Evolutionary conservation across 108 stramenopile genomes (phyloP).

Genomic region (Fragilaria crotonensis): DNA sequence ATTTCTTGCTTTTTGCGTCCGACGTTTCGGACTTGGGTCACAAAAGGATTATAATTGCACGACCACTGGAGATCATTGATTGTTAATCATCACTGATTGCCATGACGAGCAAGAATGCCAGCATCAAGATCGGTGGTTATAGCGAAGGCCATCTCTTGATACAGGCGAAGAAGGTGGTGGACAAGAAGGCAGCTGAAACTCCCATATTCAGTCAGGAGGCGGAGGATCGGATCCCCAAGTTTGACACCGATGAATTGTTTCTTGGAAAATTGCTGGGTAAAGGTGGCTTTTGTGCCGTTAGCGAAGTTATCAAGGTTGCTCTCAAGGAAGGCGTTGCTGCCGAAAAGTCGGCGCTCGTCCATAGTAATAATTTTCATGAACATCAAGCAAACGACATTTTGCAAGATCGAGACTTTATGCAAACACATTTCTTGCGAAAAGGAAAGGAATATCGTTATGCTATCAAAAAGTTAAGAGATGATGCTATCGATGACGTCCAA

Average conservation of each 20-base stretch:
- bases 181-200: slow-evolving; percentile 44
- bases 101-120: too few relatives aligned
- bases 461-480: slow-evolving; percentile 65
- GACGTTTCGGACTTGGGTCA: too few relatives aligned
- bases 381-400: slow-evolving; percentile 52
- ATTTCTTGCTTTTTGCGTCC: too few relatives aligned
- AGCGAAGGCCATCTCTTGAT: slow-evolving; percentile 50
- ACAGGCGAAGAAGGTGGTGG: slow-evolving; percentile 48
- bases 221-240: slow-evolving; percentile 57
- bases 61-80: too few relatives aligned
- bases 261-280: slow-evolving; percentile 69
- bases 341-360: slow-evolving; percentile 2
- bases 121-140: slow-evolving; percentile 40
- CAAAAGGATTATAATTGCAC: too few relatives aligned
- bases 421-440: slow-evolving; percentile 51
- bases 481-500: slow-evolving; percentile 46
- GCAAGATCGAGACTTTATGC: slow-evolving; percentile 78
- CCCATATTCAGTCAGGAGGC: slow-evolving; percentile 46
- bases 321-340: slow-evolving; percentile 2
- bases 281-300: slow-evolving; percentile 80
- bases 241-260: slow-evolving; percentile 44
- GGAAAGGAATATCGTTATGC: slow-evolving; percentile 81
- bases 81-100: too few relatives aligned
- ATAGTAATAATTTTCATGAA: slow-evolving; percentile 41
- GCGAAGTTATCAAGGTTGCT: slow-evolving; percentile 47